Evolutionary conservation across 2,329 filamentous ascomycete species (phyloP).

Genomic region (Mollisiaceae sp.): DNA sequence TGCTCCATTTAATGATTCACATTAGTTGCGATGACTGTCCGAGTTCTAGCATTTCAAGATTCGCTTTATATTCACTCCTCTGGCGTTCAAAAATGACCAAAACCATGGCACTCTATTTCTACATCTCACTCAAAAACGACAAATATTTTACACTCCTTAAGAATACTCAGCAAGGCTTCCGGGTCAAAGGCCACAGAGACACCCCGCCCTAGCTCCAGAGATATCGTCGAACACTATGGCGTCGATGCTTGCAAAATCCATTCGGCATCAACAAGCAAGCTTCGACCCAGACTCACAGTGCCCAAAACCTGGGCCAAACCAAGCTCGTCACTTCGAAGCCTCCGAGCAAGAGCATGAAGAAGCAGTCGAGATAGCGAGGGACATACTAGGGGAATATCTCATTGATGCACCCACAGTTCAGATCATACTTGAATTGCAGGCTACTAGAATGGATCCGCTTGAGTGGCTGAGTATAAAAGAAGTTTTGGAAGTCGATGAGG

Average conservation of each 20-base stretch:
- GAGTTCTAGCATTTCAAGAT: too few species aligned
- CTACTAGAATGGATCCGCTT: conserved; percentile 15
- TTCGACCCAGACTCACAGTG: neutral
- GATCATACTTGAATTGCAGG: conserved; percentile 13
- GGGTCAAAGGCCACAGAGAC: too few species aligned
- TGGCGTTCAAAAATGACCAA: too few species aligned
- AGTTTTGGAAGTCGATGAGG: conserved; percentile 6
- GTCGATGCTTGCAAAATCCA: neutral
- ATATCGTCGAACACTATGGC: neutral
- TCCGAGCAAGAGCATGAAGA: conserved; percentile 2
- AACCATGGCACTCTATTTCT: too few species aligned
- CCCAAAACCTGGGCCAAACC: neutral
- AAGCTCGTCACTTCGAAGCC: neutral
- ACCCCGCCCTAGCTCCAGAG: too few species aligned
- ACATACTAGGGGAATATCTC: conserved; percentile 4
- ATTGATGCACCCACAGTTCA: conserved; percentile 3
- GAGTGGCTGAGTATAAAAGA: conserved; percentile 8
- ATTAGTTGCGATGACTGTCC: too few species aligned
- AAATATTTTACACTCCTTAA: too few species aligned
- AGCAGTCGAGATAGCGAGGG: conserved; percentile 12
- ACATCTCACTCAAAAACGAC: too few species aligned
- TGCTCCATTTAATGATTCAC: too few species aligned
- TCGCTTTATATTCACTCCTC: too few species aligned
- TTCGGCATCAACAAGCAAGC: neutral
- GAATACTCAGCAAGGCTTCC: too few species aligned